Evolutionary conservation across 768 basidiomycete genomes (phyloP).

Genomic region (Paxillus rubicundulus): DNA sequence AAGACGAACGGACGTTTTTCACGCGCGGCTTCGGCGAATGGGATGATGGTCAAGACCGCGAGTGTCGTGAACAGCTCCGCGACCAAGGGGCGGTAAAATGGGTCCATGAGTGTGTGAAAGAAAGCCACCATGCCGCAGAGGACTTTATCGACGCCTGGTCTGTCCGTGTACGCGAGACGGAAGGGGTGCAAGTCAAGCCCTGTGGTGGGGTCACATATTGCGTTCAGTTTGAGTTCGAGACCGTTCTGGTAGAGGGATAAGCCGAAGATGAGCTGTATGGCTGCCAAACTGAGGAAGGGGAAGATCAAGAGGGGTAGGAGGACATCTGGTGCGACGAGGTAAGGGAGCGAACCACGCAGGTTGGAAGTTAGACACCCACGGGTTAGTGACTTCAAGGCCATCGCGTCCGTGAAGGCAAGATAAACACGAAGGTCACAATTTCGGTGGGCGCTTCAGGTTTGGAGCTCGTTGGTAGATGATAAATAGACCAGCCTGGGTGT

Average conservation of each 20-base stretch:
- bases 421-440: neutral
- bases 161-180: conserved; percentile 40
- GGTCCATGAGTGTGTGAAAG: conserved; percentile 37
- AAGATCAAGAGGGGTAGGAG: conserved; percentile 21
- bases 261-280: conserved; percentile 11
- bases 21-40: conserved; percentile 45
- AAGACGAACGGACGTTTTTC: conserved; percentile 34
- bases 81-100: conserved; percentile 15
- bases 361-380: neutral
- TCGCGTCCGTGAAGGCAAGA: neutral
- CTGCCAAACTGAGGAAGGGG: conserved; percentile 10
- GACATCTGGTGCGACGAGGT: conserved; percentile 6
- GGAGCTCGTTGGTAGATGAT: too few species aligned
- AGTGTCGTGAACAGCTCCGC: conserved; percentile 11
- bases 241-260: conserved; percentile 12
- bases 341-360: neutral
- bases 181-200: conserved; percentile 23
- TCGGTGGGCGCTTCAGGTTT: neutral
- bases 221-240: conserved; percentile 17
- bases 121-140: conserved; percentile 47
- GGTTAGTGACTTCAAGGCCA: neutral
- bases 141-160: conserved; percentile 32
- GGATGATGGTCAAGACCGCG: conserved; percentile 33
- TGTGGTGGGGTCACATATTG: conserved; percentile 32
- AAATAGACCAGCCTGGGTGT: too few species aligned